Percentiles rank a stretch among this genome's conserved stretches.
Conservation (phyloP, 129 eudicot genomes). For the Apium graveolens region DNA sequence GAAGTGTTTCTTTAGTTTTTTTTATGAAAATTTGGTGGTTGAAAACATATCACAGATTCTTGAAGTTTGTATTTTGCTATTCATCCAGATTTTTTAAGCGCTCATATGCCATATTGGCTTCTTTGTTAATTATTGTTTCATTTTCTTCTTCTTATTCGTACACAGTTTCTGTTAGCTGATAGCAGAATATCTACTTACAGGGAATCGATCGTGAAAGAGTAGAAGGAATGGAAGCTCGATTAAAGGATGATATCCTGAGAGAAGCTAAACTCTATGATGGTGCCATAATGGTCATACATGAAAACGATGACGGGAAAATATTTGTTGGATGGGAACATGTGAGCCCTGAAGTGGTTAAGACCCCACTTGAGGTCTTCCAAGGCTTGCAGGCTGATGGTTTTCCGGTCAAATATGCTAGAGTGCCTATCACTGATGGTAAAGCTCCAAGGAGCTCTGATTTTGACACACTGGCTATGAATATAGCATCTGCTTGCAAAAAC, state of each 20-base stretch:
- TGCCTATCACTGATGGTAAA: slow-evolving; percentile 95
- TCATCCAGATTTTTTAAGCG: neutral
- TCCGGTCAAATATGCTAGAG: slow-evolving; percentile 88
- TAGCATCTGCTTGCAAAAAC: slow-evolving; percentile 76
- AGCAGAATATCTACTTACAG: slow-evolving; percentile 29
- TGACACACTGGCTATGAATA: slow-evolving; percentile 67
- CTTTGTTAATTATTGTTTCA: neutral
- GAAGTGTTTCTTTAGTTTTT: neutral
- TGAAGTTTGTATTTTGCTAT: neutral
- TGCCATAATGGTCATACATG: slow-evolving; percentile 92
- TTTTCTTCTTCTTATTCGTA: neutral
- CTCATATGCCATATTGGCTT: neutral
- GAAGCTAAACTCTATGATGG: slow-evolving; percentile 74
- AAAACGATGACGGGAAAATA: slow-evolving; percentile 71
- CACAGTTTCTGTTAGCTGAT: slow-evolving; percentile 9
- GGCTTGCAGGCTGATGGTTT: slow-evolving; percentile 64
- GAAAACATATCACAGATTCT: neutral
- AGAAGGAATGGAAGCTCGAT: slow-evolving; percentile 87
- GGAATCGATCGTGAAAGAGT: slow-evolving; percentile 93
- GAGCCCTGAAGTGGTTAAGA: slow-evolving; percentile 53
- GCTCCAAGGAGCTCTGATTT: slow-evolving; percentile 97
- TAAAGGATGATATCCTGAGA: slow-evolving; percentile 76
- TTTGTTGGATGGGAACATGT: slow-evolving; percentile 90
- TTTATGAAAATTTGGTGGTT: neutral
- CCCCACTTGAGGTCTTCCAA: slow-evolving; percentile 81